Evolutionary conservation across 2,329 filamentous ascomycete genomes (phyloP).

Genomic region (Davidsoniella virescens): DNA sequence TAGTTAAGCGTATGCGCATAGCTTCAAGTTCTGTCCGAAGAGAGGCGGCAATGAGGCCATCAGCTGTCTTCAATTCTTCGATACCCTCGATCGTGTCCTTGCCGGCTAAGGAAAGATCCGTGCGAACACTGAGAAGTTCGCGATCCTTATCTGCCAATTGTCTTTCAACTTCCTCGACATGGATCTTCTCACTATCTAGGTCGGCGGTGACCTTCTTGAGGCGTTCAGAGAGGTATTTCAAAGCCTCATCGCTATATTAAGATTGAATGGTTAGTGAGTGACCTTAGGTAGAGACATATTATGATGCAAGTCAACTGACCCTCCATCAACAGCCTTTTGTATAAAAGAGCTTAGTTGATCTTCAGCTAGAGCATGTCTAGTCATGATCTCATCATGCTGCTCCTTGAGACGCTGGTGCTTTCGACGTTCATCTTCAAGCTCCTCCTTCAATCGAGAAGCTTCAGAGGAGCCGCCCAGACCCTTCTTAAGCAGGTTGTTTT

Average conservation of each 20-base stretch:
- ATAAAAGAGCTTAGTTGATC: constrained; percentile 41
- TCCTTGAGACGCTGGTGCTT: constrained; percentile 35
- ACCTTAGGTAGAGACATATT: neutral
- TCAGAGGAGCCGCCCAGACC: constrained; percentile 38
- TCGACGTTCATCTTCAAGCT: constrained; percentile 38
- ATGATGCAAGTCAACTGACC: constrained; percentile 16
- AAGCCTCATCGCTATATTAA: constrained; percentile 14
- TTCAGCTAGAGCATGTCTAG: constrained; percentile 40
- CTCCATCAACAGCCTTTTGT: constrained; percentile 34
- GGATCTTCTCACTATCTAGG: constrained; percentile 29
- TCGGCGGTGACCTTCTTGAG: constrained; percentile 30
- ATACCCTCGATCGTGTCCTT: constrained; percentile 39
- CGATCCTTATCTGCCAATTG: constrained; percentile 37
- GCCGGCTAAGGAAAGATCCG: constrained; percentile 37
- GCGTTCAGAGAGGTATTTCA: constrained; percentile 22
- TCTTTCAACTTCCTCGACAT: constrained; percentile 28
- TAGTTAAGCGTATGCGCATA: constrained; percentile 34
- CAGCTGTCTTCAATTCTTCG: constrained; percentile 41
- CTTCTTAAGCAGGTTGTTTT: constrained; percentile 41
- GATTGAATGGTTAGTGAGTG: neutral
- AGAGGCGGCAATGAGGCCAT: constrained; percentile 41
- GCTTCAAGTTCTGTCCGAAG: constrained; percentile 41
- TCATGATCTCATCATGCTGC: constrained; percentile 39
- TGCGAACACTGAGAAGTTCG: constrained; percentile 34
- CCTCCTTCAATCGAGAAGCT: constrained; percentile 35